Conservation (phyloP, 1,284 basidiomycete genomes). For the Fomitopsis betulina region DNA sequence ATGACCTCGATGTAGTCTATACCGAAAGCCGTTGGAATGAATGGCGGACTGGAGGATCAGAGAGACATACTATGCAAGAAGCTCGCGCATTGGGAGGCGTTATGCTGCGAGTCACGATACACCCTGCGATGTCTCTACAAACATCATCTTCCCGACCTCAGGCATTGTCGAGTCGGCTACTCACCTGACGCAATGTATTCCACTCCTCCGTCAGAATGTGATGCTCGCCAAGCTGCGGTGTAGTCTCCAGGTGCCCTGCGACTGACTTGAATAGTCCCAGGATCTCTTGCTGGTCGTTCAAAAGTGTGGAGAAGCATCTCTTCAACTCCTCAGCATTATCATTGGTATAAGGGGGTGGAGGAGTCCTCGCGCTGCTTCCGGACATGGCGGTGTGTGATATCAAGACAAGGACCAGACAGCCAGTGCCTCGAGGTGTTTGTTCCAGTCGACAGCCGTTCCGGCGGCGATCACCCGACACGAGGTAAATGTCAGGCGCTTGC, state of each 20-base stretch:
- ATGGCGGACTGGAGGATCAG: background rate
- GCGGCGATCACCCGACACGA: background rate
- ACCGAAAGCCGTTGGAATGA: no score
- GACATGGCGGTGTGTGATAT: conserved; percentile 1
- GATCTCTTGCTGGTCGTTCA: conserved; percentile 21
- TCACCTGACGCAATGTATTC: conserved; percentile 18
- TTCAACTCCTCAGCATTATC: conserved; percentile 11
- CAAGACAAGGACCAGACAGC: background rate
- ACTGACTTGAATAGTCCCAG: conserved; percentile 23
- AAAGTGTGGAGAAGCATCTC: conserved; percentile 16
- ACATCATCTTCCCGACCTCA: background rate
- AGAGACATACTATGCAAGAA: conserved; percentile 18
- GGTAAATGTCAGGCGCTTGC: background rate
- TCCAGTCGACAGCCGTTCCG: background rate
- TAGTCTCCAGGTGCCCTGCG: conserved; percentile 16
- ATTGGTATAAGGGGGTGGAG: conserved; percentile 5
- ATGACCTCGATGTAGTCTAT: conserved; percentile 25
- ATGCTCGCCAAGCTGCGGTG: conserved; percentile 20
- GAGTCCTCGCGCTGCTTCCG: background rate
- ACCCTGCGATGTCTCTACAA: conserved; percentile 18
- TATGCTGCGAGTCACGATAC: conserved; percentile 21
- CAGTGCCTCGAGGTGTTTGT: background rate
- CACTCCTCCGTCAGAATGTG: conserved; percentile 19
- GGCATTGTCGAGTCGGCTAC: background rate
- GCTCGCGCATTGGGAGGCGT: conserved; percentile 21